phyloP scores from a whole-genome alignment of 805 yeast genomes.

The Suhomyces sp. region DNA sequence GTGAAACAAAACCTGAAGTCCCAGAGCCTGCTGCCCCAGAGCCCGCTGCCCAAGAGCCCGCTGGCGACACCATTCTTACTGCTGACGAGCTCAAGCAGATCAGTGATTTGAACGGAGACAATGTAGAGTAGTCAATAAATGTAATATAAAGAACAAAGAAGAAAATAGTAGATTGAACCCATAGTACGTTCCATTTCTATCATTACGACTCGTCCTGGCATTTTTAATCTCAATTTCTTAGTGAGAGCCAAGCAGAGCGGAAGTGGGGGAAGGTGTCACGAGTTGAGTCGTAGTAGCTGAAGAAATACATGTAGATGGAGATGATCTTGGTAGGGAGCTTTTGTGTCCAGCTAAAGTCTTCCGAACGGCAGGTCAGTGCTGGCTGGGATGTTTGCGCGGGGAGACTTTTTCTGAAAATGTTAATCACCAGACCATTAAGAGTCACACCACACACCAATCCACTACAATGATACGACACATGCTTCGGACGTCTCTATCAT shows the following conservation, averaged over 20 bases:
- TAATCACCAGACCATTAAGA: not conserved
- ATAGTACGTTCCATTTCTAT: no score
- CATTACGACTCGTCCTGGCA: no score
- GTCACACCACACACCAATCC: not conserved
- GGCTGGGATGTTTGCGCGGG: no score
- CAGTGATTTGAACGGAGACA: constrained; percentile 29
- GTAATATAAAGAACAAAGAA: not conserved
- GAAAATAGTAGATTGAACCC: no score
- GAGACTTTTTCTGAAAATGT: not conserved
- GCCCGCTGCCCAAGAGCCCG: not conserved
- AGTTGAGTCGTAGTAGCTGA: no score
- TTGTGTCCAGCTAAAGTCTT: no score
- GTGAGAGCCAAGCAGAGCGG: no score
- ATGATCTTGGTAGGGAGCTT: no score
- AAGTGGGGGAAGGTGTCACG: no score
- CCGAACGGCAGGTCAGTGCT: no score
- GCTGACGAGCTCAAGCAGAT: constrained; percentile 39
- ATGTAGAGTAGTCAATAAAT: not conserved
- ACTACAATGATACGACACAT: not conserved
- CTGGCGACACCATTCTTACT: constrained; percentile 20
- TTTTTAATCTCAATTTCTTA: no score
- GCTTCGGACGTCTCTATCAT: not conserved
- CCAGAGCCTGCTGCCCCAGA: not conserved
- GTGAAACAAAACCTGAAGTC: not conserved
- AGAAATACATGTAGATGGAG: no score